Conservation (phyloP, 176 grass and related monocot species). For the Avena atlantica region DNA sequence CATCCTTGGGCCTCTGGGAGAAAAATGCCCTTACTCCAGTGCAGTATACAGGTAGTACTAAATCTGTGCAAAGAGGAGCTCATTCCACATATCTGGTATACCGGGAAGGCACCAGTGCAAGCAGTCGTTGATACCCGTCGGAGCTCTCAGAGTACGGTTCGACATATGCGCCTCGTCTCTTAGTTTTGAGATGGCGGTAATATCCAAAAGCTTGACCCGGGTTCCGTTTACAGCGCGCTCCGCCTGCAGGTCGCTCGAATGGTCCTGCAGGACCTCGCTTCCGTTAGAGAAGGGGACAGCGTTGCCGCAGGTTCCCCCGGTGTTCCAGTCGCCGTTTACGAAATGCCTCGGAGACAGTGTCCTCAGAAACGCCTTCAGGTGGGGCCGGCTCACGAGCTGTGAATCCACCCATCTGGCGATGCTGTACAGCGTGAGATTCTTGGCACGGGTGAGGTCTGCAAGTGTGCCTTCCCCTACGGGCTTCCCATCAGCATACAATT, state of each 20-base stretch:
- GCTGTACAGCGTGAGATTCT: slow-evolving; percentile 78
- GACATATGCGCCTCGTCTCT: slow-evolving; percentile 94
- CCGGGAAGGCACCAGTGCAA: slow-evolving; percentile 99
- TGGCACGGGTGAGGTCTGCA: slow-evolving; percentile 64
- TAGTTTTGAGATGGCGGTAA: slow-evolving; percentile 78
- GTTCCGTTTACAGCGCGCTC: slow-evolving; percentile 79
- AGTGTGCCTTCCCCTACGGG: slow-evolving; percentile 42
- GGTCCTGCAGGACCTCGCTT: slow-evolving; percentile 69
- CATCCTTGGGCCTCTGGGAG: slow-evolving; percentile 5
- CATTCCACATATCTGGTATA: slow-evolving; percentile 94
- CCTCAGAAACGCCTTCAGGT: slow-evolving; percentile 80
- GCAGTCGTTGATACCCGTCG: slow-evolving; percentile 71
- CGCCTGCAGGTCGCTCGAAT: slow-evolving; percentile 65
- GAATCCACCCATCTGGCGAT: slow-evolving; percentile 81
- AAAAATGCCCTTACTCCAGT: slow-evolving; percentile 1
- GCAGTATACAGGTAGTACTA: slow-evolving; percentile 47
- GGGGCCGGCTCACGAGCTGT: slow-evolving; percentile 53
- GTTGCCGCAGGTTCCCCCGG: slow-evolving; percentile 92
- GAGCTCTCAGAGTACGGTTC: slow-evolving; percentile 66
- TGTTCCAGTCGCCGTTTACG: slow-evolving; percentile 96
- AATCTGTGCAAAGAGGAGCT: slow-evolving; percentile 90
- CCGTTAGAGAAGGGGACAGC: slow-evolving; percentile 71
- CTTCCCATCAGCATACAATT: slow-evolving; percentile 70
- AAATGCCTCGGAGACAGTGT: slow-evolving; percentile 96
- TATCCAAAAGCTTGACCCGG: slow-evolving; percentile 80